Base-by-base conservation (phyloP, 345 rosid genomes). In the Populus nigra region DNA sequence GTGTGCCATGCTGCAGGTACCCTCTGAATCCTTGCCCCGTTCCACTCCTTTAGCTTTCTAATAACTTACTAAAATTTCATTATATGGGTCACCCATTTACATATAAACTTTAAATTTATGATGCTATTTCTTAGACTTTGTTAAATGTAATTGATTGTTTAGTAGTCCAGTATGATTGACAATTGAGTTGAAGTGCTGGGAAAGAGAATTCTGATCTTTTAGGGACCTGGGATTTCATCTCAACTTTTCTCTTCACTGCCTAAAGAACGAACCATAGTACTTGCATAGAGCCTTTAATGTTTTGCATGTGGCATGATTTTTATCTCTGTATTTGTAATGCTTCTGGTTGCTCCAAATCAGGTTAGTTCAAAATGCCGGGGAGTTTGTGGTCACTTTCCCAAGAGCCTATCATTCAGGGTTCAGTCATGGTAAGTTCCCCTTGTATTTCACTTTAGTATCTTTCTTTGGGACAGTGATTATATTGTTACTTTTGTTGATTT, bases 371-470 rank as follows among this genome's bases (percentile, higher is more conserved):
- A 78, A 78, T 53, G 81, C 76, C 23, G 83, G 83, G 68, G 99
- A 96, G 73, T 96, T 89, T 83, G 97, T 96, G 47, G 92, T 96
- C 80, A 96, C 99, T 25, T 96, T 96, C 81, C 99, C 99, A 68
- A 89, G 98, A 86, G 99, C 98, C 57, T 96, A 96, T 85, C 99
- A 96, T 87, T 90, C 96, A 23, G 99, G 99, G 74, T 96, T 96
- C 84, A 96, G 99, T 88, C 97, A 94, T 75, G 99, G 99, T 94
- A 77, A 88, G 85, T 29, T 57, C 25, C 57, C 41, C 69, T 59
- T 18, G 23, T 18, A 47, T 69, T 23, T 33, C 74, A 27, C 27
- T 62, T 45, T 65, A 65, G 65, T 27, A 39, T 68, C 3, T 16
- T 31, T 20, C 17, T 43, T 41, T 41, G 45, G 62, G 18, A 33